Base-by-base conservation (phyloP, 169 alveolate genomes). In the Cryptosporidium ubiquitum region DNA sequence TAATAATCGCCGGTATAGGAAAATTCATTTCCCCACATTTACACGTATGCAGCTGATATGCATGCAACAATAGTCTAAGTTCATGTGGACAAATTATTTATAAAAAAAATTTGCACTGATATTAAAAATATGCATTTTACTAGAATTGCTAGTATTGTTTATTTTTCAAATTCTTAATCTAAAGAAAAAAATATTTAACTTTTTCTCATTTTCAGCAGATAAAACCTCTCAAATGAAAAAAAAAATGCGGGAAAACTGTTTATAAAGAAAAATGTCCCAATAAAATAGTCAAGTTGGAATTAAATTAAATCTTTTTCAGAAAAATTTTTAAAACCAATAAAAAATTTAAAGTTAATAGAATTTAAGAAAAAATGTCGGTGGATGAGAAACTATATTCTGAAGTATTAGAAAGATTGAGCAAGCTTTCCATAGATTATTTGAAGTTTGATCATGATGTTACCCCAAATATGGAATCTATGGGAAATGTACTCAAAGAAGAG, bases 381-480 rank as follows among this genome's bases (percentile, higher is more conserved):
- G 39, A 33, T 23, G 42, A 55, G 18, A 73, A 73, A 18, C 57
- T 55, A 31, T 73, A 73, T 39, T 12, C 71, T 3, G 70, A 51
- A 6, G 70, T 73, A 3, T 16, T 73, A n/a, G 61, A 61, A 37
- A 61, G 35, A 26, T 31, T 79, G 18, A 58, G 64, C 35, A 40
- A 29, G 12, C 75, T 79, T 39, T 79, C 89, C 10, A 79, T 79
- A 39, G 52, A 60, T 23, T 79, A 64, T 64, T 37, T 16, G n/a
- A 64, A 58, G 37, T 79, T 79, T 61, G 51, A 39, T 35, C 89
- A 79, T 37, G 89, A 42, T 2, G 75, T 12, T 26, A 66, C 74
- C 42, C 89, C 89, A 18, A 66, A 60, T 61, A 79, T 79, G 73
- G 89, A 79, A 49, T 61, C 89, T 16, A 39, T 79, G 66, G 33